Evolutionary conservation across 345 rosid species (phyloP).

Genomic region (Eucalyptus pumila): DNA sequence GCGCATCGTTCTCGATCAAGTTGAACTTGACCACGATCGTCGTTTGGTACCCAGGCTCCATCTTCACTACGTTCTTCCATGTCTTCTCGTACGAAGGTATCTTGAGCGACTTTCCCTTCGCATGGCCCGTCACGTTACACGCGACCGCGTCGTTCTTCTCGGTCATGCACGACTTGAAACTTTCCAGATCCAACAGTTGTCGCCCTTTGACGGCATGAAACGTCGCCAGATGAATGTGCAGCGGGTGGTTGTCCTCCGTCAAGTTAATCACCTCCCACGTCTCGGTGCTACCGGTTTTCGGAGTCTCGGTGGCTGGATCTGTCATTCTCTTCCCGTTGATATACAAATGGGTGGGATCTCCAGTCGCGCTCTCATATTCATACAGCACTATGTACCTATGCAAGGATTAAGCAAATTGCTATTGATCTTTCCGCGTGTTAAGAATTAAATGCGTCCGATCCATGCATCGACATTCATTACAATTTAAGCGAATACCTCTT

Average conservation of each 20-base stretch:
- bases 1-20: background rate
- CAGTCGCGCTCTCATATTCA: background rate
- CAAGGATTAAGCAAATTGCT: too few relatives aligned
- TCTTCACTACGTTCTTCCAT: slow-evolving; percentile 4
- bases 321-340: background rate
- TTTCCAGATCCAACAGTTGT: background rate
- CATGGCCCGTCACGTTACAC: background rate
- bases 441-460: background rate
- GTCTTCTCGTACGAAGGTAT: background rate
- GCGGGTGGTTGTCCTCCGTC: background rate
- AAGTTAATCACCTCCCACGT: slow-evolving; percentile 3
- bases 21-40: slow-evolving; percentile 1
- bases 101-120: background rate
- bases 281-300: background rate
- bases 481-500: background rate
- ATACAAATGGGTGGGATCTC: background rate
- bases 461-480: too few relatives aligned
- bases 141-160: background rate
- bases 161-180: slow-evolving; percentile 1
- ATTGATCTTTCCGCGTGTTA: background rate
- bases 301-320: background rate
- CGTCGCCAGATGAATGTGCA: background rate
- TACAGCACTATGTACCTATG: too few relatives aligned
- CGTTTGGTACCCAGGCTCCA: background rate
- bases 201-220: background rate